Evolutionary conservation across 1,284 basidiomycete genomes (phyloP).

Genomic region (Trametes versicolor): DNA sequence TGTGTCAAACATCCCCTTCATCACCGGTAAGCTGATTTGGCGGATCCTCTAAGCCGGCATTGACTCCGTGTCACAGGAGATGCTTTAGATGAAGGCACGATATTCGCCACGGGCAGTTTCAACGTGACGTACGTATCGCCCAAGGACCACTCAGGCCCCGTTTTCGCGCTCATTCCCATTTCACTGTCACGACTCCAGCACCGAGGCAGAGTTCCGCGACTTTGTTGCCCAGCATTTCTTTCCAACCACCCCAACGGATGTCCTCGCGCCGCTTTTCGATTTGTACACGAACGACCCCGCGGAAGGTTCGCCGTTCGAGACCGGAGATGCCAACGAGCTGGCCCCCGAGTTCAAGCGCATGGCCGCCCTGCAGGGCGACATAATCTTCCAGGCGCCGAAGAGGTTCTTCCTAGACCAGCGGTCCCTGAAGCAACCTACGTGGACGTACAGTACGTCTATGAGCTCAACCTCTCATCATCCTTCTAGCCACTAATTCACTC

Average conservation of each 20-base stretch:
- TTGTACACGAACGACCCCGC: conserved; percentile 43
- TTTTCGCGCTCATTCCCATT: too few relatives aligned
- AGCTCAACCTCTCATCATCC: neutral
- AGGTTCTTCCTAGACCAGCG: conserved; percentile 53
- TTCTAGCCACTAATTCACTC: too few relatives aligned
- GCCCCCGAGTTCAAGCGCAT: conserved; percentile 63
- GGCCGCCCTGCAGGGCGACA: conserved; percentile 60
- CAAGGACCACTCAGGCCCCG: too few relatives aligned
- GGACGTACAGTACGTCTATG: conserved; percentile 44
- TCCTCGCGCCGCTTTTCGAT: conserved; percentile 28
- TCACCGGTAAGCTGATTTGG: neutral
- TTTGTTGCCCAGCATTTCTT: conserved; percentile 9
- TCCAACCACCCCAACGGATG: neutral
- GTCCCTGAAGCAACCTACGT: conserved; percentile 40
- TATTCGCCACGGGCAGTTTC: conserved; percentile 35
- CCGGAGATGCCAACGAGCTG: conserved; percentile 52
- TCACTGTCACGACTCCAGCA: conserved; percentile 1
- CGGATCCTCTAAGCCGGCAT: neutral
- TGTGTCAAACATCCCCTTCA: conserved; percentile 44
- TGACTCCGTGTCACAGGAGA: conserved; percentile 31
- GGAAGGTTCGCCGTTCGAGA: conserved; percentile 63
- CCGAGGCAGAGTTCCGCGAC: conserved; percentile 10
- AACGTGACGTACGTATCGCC: conserved; percentile 29
- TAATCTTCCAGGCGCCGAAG: conserved; percentile 62
- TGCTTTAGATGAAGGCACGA: conserved; percentile 46